Percentiles rank a stretch among this genome's conserved stretches.
phyloP scores from a whole-genome alignment of 2,329 filamentous ascomycete species.

The Leptodontidium sp. region DNA sequence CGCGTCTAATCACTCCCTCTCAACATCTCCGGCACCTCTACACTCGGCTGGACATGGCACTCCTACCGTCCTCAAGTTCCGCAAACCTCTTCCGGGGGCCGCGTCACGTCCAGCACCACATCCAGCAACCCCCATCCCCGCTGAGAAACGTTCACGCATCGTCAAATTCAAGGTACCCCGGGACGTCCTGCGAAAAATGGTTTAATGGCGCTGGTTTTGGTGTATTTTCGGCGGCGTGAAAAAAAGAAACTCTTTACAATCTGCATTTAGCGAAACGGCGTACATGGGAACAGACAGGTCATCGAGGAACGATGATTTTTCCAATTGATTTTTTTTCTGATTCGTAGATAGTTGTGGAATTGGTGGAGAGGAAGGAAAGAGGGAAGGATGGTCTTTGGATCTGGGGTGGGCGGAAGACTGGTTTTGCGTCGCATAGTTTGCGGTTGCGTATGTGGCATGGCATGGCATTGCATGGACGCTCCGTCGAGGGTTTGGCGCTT shows the following conservation, averaged over 20 bases:
- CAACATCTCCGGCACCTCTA: slow-evolving; percentile 14
- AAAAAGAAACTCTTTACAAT: slow-evolving; percentile 21
- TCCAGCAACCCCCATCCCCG: background rate
- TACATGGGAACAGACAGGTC: slow-evolving; percentile 14
- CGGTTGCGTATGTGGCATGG: background rate
- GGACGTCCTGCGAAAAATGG: background rate
- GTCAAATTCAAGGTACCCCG: slow-evolving; percentile 22
- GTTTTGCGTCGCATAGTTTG: background rate
- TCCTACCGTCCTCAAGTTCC: slow-evolving; percentile 21
- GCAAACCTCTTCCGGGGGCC: slow-evolving; percentile 35
- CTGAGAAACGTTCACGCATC: slow-evolving; percentile 14
- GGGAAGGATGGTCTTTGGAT: background rate
- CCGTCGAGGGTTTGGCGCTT: background rate
- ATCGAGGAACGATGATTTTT: slow-evolving; percentile 7
- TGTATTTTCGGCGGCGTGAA: background rate
- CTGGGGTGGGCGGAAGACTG: background rate
- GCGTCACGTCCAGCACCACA: background rate
- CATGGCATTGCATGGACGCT: background rate
- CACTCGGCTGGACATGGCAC: background rate
- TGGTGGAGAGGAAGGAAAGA: too few relatives aligned
- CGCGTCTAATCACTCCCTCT: slow-evolving; percentile 4
- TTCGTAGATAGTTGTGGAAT: slow-evolving; percentile 18
- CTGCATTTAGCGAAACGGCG: slow-evolving; percentile 45
- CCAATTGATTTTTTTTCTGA: slow-evolving; percentile 8
- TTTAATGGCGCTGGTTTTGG: slow-evolving; percentile 9